These are phyloP conservation scores for Pseudocercospora fijiensis DNA, from an alignment of 2,329 filamentous ascomycete species.

Conservation along the genomic window DNA sequence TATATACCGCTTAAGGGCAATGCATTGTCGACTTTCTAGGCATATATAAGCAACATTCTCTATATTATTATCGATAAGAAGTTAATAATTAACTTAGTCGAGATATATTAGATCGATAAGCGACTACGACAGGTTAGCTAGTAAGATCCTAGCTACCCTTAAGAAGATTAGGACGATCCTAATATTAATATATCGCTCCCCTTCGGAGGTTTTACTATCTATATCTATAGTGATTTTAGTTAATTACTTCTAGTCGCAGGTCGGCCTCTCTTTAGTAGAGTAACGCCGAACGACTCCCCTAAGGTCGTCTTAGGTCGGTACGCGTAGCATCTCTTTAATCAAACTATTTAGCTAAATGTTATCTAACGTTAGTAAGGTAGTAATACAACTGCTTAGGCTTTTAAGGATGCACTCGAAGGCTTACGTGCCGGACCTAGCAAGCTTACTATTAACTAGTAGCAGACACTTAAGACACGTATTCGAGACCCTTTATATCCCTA, in stretches of 20 bases:
- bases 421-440: not conserved
- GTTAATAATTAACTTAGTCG: not conserved
- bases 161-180: not conserved
- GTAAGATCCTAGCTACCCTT: too few relatives aligned
- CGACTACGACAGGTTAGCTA: not conserved
- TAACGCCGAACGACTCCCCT: not conserved
- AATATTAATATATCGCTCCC: not conserved
- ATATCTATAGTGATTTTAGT: not conserved
- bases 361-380: not conserved
- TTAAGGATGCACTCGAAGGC: not conserved
- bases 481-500: not conserved
- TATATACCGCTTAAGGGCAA: not conserved
- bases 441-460: not conserved
- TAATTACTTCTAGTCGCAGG: not conserved
- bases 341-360: not conserved
- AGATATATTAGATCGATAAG: not conserved
- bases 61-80: not conserved
- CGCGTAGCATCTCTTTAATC: not conserved
- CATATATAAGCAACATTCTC: not conserved
- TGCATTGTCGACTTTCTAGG: not conserved
- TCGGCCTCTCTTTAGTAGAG: not conserved
- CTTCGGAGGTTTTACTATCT: not conserved
- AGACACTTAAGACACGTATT: not conserved
- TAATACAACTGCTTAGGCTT: not conserved
- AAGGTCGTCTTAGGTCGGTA: not conserved